phyloP scores from a whole-genome alignment of 257 asterid genomes.

The Asclepias syriaca region DNA sequence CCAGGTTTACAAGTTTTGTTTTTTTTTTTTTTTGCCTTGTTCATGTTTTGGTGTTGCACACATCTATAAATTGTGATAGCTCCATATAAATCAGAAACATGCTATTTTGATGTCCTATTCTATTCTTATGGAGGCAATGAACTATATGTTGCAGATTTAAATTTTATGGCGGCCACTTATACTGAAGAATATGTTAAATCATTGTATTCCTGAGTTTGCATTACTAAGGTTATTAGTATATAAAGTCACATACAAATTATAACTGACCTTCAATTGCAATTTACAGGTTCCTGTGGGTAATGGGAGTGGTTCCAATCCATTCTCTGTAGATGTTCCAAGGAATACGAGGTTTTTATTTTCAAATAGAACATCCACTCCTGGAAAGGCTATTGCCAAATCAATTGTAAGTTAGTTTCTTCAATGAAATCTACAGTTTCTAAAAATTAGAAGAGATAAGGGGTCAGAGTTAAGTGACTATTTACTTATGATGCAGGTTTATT shows the following conservation, averaged over 20 bases:
- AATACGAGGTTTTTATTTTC: constrained; percentile 88
- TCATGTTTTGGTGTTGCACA: background rate
- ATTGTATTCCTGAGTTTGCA: background rate
- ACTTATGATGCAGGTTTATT: constrained; percentile 71
- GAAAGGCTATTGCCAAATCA: constrained; percentile 92
- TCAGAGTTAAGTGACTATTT: constrained; percentile 18
- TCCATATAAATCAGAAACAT: background rate
- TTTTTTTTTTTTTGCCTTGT: background rate
- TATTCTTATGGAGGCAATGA: background rate
- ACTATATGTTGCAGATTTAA: background rate
- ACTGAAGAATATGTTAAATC: background rate
- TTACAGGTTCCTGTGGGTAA: constrained; percentile 97
- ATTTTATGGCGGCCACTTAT: background rate
- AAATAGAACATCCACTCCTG: constrained; percentile 60
- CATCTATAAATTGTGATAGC: background rate
- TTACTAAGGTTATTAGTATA: background rate
- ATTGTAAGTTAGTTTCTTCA: constrained; percentile 49
- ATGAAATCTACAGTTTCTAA: background rate
- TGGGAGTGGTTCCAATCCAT: constrained; percentile 88
- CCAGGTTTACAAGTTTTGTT: background rate
- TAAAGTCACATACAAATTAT: background rate
- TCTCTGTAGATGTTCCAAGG: constrained; percentile 81
- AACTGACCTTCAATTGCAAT: constrained; percentile 35
- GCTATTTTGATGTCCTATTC: background rate
- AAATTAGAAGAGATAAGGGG: background rate